Evolutionary conservation across 2,329 filamentous ascomycete genomes (phyloP).

Genomic region (Chrysoporthe austroafricana): DNA sequence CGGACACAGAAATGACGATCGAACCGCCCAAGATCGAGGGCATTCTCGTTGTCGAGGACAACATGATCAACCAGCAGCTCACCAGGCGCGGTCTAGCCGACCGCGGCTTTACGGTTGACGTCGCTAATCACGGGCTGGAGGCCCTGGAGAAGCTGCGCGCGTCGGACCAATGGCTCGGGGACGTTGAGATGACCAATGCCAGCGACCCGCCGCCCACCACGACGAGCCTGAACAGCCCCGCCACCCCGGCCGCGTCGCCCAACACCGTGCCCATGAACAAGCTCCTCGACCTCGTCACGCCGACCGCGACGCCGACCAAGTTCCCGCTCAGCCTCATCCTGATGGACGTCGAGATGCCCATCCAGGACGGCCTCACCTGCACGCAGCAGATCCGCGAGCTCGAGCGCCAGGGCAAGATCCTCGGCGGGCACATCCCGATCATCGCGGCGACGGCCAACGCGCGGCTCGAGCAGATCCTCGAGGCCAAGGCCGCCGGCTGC

Average conservation of each 20-base stretch:
- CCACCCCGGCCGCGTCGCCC: slow-evolving; percentile 14
- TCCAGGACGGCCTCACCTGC: slow-evolving; percentile 72
- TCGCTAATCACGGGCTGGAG: slow-evolving; percentile 51
- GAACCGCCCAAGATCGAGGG: slow-evolving; percentile 40
- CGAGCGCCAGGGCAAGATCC: slow-evolving; percentile 57
- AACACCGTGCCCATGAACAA: neutral
- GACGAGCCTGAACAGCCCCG: slow-evolving; percentile 3
- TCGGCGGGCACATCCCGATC: slow-evolving; percentile 60
- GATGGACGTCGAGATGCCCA: slow-evolving; percentile 79
- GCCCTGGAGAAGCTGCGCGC: slow-evolving; percentile 44
- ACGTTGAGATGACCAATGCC: slow-evolving; percentile 6
- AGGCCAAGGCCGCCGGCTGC: slow-evolving; percentile 55
- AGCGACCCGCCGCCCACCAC: neutral
- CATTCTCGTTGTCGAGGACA: slow-evolving; percentile 64
- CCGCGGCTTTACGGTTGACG: slow-evolving; percentile 53
- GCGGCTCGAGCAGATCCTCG: slow-evolving; percentile 61
- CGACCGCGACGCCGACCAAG: slow-evolving; percentile 18
- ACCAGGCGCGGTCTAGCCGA: slow-evolving; percentile 55
- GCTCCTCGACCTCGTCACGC: slow-evolving; percentile 15
- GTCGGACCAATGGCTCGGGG: slow-evolving; percentile 34
- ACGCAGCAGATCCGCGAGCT: slow-evolving; percentile 66
- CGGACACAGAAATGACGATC: slow-evolving; percentile 12
- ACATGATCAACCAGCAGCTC: slow-evolving; percentile 63
- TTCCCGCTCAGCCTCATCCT: slow-evolving; percentile 63
- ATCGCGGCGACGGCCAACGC: slow-evolving; percentile 72